Evolutionary conservation across 805 yeast species (phyloP).

Genomic region (Starmerella scarabaei): DNA sequence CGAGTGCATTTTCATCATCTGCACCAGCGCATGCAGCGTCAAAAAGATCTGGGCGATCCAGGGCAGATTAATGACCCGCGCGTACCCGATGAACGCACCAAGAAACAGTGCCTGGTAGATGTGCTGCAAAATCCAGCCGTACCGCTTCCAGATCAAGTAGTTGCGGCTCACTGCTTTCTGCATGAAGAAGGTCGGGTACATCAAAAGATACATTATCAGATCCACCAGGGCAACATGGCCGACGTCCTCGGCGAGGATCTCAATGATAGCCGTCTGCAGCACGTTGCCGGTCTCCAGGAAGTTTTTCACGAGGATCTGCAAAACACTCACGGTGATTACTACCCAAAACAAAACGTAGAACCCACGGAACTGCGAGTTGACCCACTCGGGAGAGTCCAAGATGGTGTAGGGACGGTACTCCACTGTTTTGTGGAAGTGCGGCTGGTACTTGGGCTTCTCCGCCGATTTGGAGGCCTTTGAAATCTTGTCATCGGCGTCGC

Average conservation of each 20-base stretch:
- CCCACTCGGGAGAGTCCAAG: constrained; percentile 24
- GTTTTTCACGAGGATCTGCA: constrained; percentile 41
- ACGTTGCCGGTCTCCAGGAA: constrained; percentile 35
- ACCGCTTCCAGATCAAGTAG: constrained; percentile 43
- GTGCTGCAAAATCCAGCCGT: constrained; percentile 54
- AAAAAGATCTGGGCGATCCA: constrained; percentile 89
- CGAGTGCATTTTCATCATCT: constrained; percentile 92
- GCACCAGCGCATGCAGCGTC: constrained; percentile 69
- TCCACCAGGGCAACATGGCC: constrained; percentile 62
- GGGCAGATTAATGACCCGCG: constrained; percentile 48
- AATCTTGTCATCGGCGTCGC: not conserved
- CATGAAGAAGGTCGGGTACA: constrained; percentile 46
- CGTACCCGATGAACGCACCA: constrained; percentile 40
- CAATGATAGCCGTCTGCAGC: constrained; percentile 42
- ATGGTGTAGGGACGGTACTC: constrained; percentile 20
- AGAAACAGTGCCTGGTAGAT: constrained; percentile 44
- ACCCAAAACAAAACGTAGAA: constrained; percentile 50
- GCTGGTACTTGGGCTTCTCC: constrained; percentile 2
- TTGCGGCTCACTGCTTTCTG: constrained; percentile 42
- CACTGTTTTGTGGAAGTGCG: constrained; percentile 19
- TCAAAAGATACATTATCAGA: constrained; percentile 53
- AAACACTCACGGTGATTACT: constrained; percentile 17
- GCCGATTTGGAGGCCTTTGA: not conserved
- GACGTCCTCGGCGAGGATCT: constrained; percentile 47
- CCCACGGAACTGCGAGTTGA: constrained; percentile 45